Evolutionary conservation across 73 alveolate species (phyloP).

Genomic region (Vitrella brassicaformis): DNA sequence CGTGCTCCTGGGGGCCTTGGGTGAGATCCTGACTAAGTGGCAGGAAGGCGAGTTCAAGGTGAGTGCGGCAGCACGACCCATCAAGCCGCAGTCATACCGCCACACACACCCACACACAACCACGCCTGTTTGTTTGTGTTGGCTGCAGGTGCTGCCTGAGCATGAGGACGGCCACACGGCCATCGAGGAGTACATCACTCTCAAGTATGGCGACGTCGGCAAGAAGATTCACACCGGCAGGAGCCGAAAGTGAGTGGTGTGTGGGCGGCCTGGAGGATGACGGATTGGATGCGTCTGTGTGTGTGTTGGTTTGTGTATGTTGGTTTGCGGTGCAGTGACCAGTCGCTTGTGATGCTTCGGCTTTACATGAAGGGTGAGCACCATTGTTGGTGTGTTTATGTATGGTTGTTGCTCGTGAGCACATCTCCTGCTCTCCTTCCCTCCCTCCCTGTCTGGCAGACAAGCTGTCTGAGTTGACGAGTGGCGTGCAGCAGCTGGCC

Average conservation of each 20-base stretch:
- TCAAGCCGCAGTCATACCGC: not conserved
- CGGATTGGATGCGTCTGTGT: not conserved
- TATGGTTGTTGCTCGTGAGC: too few species aligned
- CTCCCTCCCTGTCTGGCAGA: too few species aligned
- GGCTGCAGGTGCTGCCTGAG: not conserved
- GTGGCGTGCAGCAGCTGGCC: too few species aligned
- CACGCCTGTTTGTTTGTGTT: not conserved
- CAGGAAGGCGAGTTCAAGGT: constrained; percentile 11
- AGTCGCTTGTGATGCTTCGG: not conserved
- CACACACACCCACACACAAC: not conserved
- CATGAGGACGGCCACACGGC: constrained; percentile 42
- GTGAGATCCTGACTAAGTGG: constrained; percentile 26
- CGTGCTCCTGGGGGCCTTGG: constrained; percentile 5
- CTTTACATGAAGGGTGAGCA: not conserved
- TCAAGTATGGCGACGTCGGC: constrained; percentile 38
- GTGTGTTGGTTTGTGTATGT: not conserved
- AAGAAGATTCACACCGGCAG: constrained; percentile 42
- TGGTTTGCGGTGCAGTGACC: not conserved
- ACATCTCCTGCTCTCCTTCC: too few species aligned
- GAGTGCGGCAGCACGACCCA: too few species aligned
- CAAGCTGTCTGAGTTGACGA: too few species aligned
- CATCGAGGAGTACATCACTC: constrained; percentile 37
- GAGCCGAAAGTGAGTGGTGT: constrained; percentile 1
- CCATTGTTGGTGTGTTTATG: too few species aligned
- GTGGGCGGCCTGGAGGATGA: not conserved